Evolutionary conservation across 305 asterid genomes (phyloP).

Genomic region (Fraxinus sp.): DNA sequence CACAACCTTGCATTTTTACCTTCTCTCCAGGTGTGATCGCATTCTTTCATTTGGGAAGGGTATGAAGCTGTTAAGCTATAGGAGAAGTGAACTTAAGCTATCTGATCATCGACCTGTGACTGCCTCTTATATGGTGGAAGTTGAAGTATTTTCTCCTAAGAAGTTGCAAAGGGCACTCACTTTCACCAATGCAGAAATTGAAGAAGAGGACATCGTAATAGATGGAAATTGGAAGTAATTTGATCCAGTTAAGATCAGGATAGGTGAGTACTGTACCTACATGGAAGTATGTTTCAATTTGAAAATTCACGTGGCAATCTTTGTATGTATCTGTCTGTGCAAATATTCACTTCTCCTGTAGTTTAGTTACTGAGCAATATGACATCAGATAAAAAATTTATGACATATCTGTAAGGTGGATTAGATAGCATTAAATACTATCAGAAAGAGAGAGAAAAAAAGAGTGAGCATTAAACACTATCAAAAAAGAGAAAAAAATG

Average conservation of each 20-base stretch:
- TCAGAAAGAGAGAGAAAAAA: too few species aligned
- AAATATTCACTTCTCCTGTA: not conserved
- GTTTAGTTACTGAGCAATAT: not conserved
- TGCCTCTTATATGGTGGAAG: constrained; percentile 71
- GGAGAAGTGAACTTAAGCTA: constrained; percentile 62
- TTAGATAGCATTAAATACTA: not conserved
- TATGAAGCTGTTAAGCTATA: constrained; percentile 58
- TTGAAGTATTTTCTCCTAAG: constrained; percentile 76
- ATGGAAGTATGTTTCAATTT: not conserved
- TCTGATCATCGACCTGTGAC: constrained; percentile 94
- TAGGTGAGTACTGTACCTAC: constrained; percentile 43
- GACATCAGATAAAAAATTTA: not conserved
- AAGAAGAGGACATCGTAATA: constrained; percentile 48
- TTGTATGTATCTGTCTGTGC: not conserved
- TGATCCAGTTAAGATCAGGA: constrained; percentile 28
- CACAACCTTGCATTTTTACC: not conserved
- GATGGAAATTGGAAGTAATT: constrained; percentile 31
- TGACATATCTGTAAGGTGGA: not conserved
- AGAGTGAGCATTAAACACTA: too few species aligned
- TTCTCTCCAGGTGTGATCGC: constrained; percentile 77
- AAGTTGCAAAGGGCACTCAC: constrained; percentile 85
- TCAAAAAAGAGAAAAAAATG: too few species aligned
- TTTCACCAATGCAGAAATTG: constrained; percentile 79
- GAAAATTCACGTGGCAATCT: not conserved
- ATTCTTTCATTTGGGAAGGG: constrained; percentile 79